These are phyloP conservation scores for Kwoniella dendrophila DNA, from an alignment of 768 basidiomycete species.

Conservation along the genomic window DNA sequence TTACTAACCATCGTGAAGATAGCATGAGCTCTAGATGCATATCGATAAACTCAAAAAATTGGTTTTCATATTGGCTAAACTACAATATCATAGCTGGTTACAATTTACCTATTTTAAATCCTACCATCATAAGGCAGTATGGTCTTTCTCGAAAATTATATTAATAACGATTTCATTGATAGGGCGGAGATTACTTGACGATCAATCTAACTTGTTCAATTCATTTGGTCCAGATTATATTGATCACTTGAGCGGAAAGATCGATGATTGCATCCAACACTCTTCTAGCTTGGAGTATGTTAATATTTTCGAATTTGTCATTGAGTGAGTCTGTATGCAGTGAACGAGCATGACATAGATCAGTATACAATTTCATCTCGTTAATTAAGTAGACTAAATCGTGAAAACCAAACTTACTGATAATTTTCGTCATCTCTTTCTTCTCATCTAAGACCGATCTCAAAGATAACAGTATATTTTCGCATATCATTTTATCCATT, in stretches of 20 bases:
- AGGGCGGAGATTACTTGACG: too few species aligned
- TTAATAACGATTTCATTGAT: too few species aligned
- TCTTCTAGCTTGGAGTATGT: background rate
- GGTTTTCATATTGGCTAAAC: too few species aligned
- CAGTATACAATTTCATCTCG: background rate
- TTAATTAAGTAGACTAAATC: background rate
- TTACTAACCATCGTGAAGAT: background rate
- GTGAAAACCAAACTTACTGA: background rate
- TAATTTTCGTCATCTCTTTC: background rate
- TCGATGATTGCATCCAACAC: background rate
- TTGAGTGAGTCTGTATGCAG: background rate
- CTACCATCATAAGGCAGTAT: too few species aligned
- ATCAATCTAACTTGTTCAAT: background rate
- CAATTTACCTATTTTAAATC: too few species aligned
- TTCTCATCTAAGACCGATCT: background rate
- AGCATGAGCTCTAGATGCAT: too few species aligned
- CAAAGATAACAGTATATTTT: background rate
- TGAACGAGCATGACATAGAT: background rate
- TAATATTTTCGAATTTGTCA: background rate
- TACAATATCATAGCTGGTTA: too few species aligned
- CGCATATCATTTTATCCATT: background rate
- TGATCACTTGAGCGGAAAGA: background rate
- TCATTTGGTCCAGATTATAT: background rate
- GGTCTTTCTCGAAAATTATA: too few species aligned
- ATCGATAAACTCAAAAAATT: too few species aligned